Conservation (phyloP, 495 filamentous ascomycete species). For the Hypomontagnella monticulosa region DNA sequence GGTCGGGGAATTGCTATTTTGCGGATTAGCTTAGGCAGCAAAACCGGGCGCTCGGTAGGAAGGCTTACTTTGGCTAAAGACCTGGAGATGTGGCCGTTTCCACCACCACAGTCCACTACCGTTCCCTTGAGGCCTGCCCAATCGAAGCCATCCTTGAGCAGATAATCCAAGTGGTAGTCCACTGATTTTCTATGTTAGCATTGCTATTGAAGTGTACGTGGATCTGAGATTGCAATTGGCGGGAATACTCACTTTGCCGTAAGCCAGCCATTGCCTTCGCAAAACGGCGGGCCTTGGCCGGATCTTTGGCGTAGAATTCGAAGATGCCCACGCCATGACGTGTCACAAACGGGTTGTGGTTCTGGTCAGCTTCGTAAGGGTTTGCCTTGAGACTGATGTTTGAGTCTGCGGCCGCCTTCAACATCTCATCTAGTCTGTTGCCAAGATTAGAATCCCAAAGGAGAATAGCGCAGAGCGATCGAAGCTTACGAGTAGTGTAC, state of each 20-base stretch:
- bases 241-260: no score
- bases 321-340: background rate
- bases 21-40: background rate
- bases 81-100: conserved; percentile 37
- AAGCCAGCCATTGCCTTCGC: conserved; percentile 7
- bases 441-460: background rate
- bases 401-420: conserved; percentile 30
- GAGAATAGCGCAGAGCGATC: background rate
- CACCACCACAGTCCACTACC: conserved; percentile 43
- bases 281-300: background rate
- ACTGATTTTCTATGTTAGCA: background rate
- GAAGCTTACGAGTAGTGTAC: conserved; percentile 19
- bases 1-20: conserved; percentile 22
- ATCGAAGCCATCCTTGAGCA: conserved; percentile 34
- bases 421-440: conserved; percentile 44
- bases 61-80: conserved; percentile 34
- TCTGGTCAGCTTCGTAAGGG: conserved; percentile 1
- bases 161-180: background rate
- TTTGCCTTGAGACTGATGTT: conserved; percentile 17
- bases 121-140: conserved; percentile 42
- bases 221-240: background rate
- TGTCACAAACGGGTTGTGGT: background rate
- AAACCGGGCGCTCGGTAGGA: no score
- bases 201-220: background rate
- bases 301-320: conserved; percentile 9